Percentiles rank a stretch among this genome's conserved stretches.
Conservation (phyloP, 257 asterid species). For the Solanum pimpinellifolium region DNA sequence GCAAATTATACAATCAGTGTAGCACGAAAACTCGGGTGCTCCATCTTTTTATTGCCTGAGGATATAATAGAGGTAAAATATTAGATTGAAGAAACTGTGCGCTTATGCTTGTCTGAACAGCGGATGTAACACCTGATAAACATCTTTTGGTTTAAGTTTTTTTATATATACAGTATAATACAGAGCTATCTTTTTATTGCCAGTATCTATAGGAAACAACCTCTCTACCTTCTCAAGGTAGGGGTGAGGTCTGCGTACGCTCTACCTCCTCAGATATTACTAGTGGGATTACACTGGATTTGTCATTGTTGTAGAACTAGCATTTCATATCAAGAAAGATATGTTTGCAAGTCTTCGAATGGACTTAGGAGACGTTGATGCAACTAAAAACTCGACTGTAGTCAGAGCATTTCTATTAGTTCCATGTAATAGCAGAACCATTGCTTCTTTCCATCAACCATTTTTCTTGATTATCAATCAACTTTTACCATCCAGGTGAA, state of each 20-base stretch:
- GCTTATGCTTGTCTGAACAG: background rate
- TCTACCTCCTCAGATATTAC: background rate
- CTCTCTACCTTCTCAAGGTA: background rate
- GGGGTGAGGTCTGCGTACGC: background rate
- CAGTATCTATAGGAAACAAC: background rate
- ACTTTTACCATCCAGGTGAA: background rate
- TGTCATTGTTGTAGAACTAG: background rate
- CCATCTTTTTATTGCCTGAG: constrained; percentile 35
- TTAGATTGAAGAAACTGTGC: background rate
- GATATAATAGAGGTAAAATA: constrained; percentile 30
- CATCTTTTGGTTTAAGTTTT: background rate
- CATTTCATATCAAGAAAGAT: background rate
- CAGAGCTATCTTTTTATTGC: background rate
- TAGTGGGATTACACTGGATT: background rate
- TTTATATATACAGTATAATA: background rate
- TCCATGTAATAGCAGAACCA: background rate
- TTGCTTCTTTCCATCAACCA: background rate
- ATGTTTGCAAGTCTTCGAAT: background rate
- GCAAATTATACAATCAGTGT: constrained; percentile 37
- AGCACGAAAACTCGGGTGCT: constrained; percentile 39
- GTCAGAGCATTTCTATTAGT: background rate
- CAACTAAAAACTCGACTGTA: background rate
- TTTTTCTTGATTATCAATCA: background rate
- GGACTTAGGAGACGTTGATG: background rate
- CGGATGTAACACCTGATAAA: too few relatives aligned